phyloP scores from a whole-genome alignment of 106 monocot species.

The Ottelia alismoides region DNA sequence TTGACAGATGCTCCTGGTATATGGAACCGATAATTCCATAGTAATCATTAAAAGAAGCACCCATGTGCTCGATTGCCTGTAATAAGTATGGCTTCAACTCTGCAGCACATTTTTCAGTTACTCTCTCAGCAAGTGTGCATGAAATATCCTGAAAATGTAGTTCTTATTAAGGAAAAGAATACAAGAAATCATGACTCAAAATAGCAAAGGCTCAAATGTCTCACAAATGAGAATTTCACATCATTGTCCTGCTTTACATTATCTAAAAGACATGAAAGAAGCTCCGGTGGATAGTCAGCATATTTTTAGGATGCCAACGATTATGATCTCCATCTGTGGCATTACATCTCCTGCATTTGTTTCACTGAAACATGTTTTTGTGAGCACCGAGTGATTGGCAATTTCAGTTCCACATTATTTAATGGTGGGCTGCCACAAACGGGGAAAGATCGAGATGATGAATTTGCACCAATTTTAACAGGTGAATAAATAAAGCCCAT shows the following conservation, averaged over 20 bases:
- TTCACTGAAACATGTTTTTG: too few relatives aligned
- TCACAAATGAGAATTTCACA: constrained; percentile 24
- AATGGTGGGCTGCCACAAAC: too few relatives aligned
- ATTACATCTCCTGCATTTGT: too few relatives aligned
- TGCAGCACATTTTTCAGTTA: constrained; percentile 36
- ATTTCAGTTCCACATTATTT: too few relatives aligned
- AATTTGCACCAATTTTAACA: too few relatives aligned
- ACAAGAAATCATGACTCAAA: neutral
- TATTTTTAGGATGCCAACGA: constrained; percentile 81
- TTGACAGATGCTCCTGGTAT: constrained; percentile 29
- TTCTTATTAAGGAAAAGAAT: neutral
- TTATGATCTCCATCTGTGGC: constrained; percentile 90
- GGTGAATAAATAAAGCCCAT: too few relatives aligned
- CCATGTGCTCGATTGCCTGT: constrained; percentile 16
- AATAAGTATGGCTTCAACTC: constrained; percentile 53
- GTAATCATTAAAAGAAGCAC: constrained; percentile 34
- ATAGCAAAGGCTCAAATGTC: neutral
- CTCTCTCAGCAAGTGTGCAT: constrained; percentile 48
- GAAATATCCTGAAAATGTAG: constrained; percentile 58
- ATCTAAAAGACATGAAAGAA: constrained; percentile 42
- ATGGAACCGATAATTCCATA: constrained; percentile 28
- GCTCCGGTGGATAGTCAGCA: constrained; percentile 52
- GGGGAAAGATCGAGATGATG: too few relatives aligned
- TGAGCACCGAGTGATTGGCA: too few relatives aligned
- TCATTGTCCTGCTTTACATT: constrained; percentile 29